Conservation (phyloP, 208 protist genomes). For the Trypanosoma caninum region DNA sequence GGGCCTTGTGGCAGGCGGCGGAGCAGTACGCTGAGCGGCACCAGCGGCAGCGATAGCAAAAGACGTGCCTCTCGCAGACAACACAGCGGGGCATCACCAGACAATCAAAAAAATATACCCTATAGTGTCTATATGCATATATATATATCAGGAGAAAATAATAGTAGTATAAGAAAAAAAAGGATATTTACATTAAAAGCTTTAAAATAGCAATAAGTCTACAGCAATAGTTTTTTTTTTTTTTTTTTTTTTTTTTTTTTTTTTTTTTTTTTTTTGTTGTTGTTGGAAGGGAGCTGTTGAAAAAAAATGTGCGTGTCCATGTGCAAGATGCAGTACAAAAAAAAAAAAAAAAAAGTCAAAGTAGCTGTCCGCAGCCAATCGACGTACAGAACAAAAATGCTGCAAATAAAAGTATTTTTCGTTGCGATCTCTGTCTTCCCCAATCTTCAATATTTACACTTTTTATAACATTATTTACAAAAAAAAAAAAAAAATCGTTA, state of each 20-base stretch:
- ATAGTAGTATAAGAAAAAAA: conserved; percentile 15
- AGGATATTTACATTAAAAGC: neutral
- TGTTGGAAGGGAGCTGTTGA: neutral
- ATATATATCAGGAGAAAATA: conserved; percentile 11
- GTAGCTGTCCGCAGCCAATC: too few species aligned
- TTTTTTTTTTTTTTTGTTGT: neutral
- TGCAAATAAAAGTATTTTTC: too few species aligned
- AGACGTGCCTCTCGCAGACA: conserved; percentile 34
- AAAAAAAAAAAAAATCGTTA: conserved; percentile 8
- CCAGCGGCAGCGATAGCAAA: conserved; percentile 52
- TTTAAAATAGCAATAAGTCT: conserved; percentile 1
- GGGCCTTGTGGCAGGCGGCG: conserved; percentile 47
- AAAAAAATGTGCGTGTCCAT: neutral
- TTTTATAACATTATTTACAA: neutral
- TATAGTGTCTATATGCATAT: neutral
- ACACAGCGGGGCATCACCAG: conserved; percentile 42
- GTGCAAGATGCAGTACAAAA: neutral
- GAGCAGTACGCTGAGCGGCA: conserved; percentile 68
- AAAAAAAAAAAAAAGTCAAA: neutral
- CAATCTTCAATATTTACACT: too few species aligned
- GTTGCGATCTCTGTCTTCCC: too few species aligned
- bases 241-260: conserved; percentile 13
- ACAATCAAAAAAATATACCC: neutral
- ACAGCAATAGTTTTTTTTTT: conserved; percentile 2
- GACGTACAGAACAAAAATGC: neutral